Percentiles rank a stretch among this genome's conserved stretches.
phyloP scores from a whole-genome alignment of 2,329 filamentous ascomycete species.

The Cladophialophora chaetospira region DNA sequence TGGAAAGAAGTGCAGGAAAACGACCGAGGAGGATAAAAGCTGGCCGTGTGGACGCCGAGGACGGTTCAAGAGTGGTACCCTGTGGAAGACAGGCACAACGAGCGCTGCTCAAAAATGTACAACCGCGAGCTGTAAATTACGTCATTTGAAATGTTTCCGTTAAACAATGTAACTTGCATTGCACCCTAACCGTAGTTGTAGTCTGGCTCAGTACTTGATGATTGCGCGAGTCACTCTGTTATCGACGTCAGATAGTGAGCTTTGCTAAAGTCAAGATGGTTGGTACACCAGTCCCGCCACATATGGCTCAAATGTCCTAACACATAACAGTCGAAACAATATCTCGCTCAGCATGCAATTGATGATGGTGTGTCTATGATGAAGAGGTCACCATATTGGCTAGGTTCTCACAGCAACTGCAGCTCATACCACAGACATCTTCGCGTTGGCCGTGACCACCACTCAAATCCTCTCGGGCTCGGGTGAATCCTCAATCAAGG shows the following conservation, averaged over 20 bases:
- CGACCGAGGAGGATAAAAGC: no score
- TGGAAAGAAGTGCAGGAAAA: no score
- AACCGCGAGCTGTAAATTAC: constrained; percentile 9
- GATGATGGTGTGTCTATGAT: constrained; percentile 67
- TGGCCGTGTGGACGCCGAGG: no score
- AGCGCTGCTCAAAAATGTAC: background rate
- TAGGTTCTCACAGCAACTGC: constrained; percentile 29
- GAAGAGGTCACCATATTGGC: constrained; percentile 27
- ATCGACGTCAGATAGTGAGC: no score
- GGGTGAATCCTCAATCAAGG: constrained; percentile 76
- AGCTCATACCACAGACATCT: constrained; percentile 86
- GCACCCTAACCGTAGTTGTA: background rate
- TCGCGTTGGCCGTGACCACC: constrained; percentile 74
- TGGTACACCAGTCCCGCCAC: background rate
- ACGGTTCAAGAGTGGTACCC: no score
- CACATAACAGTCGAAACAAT: constrained; percentile 84
- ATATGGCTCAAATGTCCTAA: constrained; percentile 13
- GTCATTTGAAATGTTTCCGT: constrained; percentile 21
- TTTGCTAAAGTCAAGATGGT: constrained; percentile 20
- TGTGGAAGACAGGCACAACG: background rate
- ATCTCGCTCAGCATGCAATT: constrained; percentile 87
- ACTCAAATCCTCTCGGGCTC: constrained; percentile 78
- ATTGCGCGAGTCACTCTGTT: no score
- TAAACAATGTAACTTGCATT: background rate
- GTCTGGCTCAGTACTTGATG: constrained; percentile 1